Evolutionary conservation across 768 basidiomycete species (phyloP).

Genomic region (Auriculariales sp.): DNA sequence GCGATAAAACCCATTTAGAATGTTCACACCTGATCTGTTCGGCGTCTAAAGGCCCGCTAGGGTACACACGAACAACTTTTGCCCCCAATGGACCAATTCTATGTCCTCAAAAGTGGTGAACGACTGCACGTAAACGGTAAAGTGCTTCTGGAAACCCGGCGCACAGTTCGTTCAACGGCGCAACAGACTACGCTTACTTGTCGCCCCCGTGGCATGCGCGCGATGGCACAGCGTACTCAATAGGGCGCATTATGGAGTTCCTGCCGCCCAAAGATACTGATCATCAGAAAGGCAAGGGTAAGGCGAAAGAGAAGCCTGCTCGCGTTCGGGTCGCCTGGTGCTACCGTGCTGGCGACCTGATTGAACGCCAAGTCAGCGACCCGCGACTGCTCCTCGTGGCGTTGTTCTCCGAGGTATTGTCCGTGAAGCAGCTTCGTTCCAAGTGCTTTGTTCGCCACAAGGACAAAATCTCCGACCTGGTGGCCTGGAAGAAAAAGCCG

Average conservation of each 20-base stretch:
- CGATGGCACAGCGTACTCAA: constrained; percentile 89
- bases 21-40: no score
- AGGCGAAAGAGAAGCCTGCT: constrained; percentile 54
- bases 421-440: constrained; percentile 83
- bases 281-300: constrained; percentile 39
- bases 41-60: no score
- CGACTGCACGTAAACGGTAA: neutral
- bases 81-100: neutral
- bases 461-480: constrained; percentile 87
- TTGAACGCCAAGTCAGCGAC: constrained; percentile 81
- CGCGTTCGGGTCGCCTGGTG: constrained; percentile 91
- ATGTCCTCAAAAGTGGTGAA: neutral
- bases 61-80: no score
- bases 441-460: constrained; percentile 90
- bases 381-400: constrained; percentile 85
- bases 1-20: no score
- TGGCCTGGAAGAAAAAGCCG: constrained; percentile 84
- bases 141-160: no score
- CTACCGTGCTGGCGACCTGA: constrained; percentile 93
- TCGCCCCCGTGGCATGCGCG: constrained; percentile 85
- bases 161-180: neutral
- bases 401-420: constrained; percentile 93
- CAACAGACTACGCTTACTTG: constrained; percentile 91
- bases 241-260: constrained; percentile 96
- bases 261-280: constrained; percentile 63